A percentile compares a stretch with the other conserved stretches of the same genome.
phyloP scores from a whole-genome alignment of 345 rosid genomes.

The Hibiscus trionum region DNA sequence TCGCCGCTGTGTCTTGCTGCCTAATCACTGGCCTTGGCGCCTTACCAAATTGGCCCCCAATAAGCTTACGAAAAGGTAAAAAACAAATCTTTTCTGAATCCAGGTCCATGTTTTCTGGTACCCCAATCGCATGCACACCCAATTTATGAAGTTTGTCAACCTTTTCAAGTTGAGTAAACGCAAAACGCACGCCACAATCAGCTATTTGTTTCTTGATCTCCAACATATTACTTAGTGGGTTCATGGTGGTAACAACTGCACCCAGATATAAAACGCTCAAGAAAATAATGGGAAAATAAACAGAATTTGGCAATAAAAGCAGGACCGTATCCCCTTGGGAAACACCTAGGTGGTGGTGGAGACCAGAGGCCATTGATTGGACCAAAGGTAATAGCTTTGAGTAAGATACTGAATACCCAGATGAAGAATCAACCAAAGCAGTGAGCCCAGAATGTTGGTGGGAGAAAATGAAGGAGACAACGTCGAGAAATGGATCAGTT shows the following conservation, averaged over 20 bases:
- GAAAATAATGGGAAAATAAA: slow-evolving; percentile 54
- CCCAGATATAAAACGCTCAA: slow-evolving; percentile 57
- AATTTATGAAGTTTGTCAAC: slow-evolving; percentile 26
- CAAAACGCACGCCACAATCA: slow-evolving; percentile 38
- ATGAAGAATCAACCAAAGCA: slow-evolving; percentile 50
- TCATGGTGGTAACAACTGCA: slow-evolving; percentile 60
- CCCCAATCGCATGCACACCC: slow-evolving; percentile 31
- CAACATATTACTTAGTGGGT: slow-evolving; percentile 39
- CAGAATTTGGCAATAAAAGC: slow-evolving; percentile 60
- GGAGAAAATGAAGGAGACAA: slow-evolving; percentile 56
- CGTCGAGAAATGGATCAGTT: slow-evolving; percentile 42
- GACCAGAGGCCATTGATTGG: slow-evolving; percentile 45
- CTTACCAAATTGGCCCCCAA: slow-evolving; percentile 20
- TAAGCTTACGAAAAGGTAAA: slow-evolving; percentile 30
- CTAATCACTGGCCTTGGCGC: slow-evolving; percentile 33
- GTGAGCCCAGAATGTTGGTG: slow-evolving; percentile 31
- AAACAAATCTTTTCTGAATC: slow-evolving; percentile 15
- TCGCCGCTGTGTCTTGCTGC: slow-evolving; percentile 75
- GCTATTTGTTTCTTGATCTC: slow-evolving; percentile 43
- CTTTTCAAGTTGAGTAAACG: slow-evolving; percentile 35
- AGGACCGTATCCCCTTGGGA: slow-evolving; percentile 59
- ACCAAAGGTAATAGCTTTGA: slow-evolving; percentile 39
- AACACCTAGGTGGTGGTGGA: slow-evolving; percentile 45
- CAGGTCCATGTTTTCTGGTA: slow-evolving; percentile 40
- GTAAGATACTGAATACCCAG: slow-evolving; percentile 63